Evolutionary conservation across 768 basidiomycete species (phyloP).

Genomic region (Boletus sp.): DNA sequence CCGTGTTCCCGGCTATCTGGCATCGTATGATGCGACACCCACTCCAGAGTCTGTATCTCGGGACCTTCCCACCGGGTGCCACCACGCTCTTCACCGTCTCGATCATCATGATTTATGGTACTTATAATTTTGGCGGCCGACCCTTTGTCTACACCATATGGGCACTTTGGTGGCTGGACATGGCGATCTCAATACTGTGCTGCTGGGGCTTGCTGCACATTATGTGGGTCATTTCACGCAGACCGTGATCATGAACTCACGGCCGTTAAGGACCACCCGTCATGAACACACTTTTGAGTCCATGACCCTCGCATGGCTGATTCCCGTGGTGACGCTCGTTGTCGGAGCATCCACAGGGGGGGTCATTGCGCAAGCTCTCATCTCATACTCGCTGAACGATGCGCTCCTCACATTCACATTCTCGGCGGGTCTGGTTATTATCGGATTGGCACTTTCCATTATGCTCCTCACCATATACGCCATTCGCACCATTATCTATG

Average conservation of each 20-base stretch:
- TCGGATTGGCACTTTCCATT: constrained; percentile 57
- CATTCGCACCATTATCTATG: constrained; percentile 53
- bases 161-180: constrained; percentile 43
- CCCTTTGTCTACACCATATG: constrained; percentile 55
- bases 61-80: constrained; percentile 56
- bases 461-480: constrained; percentile 70
- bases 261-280: constrained; percentile 45
- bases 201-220: constrained; percentile 61
- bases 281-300: constrained; percentile 55
- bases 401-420: constrained; percentile 48
- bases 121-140: constrained; percentile 49
- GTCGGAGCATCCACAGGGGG: constrained; percentile 62
- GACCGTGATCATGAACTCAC: constrained; percentile 14
- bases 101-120: constrained; percentile 42
- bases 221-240: constrained; percentile 23
- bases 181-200: constrained; percentile 32
- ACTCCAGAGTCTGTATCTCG: constrained; percentile 48
- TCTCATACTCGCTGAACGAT: constrained; percentile 40
- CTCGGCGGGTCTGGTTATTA: constrained; percentile 53
- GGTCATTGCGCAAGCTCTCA: constrained; percentile 50
- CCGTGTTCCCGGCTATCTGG: constrained; percentile 52
- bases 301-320: constrained; percentile 53
- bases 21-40: constrained; percentile 46
- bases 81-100: constrained; percentile 47
- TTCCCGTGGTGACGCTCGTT: constrained; percentile 72